phyloP scores from a whole-genome alignment of 1,139 yeast species.

The Sugiyamaella novakii region DNA sequence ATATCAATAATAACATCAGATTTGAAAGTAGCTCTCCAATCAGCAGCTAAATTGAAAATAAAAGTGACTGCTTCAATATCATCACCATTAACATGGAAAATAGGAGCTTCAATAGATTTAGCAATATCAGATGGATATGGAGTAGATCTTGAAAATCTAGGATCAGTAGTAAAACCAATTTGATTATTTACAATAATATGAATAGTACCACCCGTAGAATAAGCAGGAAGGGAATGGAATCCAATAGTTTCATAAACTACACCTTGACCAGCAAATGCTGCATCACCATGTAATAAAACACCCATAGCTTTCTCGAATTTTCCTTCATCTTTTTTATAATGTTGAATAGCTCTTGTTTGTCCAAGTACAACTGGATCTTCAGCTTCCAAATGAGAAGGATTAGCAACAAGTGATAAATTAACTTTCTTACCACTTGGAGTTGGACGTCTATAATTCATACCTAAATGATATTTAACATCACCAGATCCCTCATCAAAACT shows the following conservation, averaged over 20 bases:
- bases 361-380: slow-evolving; percentile 99
- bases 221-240: slow-evolving; percentile 86
- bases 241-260: slow-evolving; percentile 99
- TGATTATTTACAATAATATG: slow-evolving; percentile 96
- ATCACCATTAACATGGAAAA: slow-evolving; percentile 98
- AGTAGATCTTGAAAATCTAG: slow-evolving; percentile 95
- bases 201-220: slow-evolving; percentile 97
- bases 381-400: slow-evolving; percentile 98
- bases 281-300: slow-evolving; percentile 95
- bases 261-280: slow-evolving; percentile 99
- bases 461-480: slow-evolving; percentile 98
- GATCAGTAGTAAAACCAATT: slow-evolving; percentile 99
- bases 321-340: slow-evolving; percentile 84
- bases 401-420: slow-evolving; percentile 92
- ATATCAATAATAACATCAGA: slow-evolving; percentile 94
- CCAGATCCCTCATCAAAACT: slow-evolving; percentile 88
- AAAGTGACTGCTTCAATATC: slow-evolving; percentile 93
- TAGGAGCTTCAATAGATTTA: slow-evolving; percentile 94
- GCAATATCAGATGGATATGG: slow-evolving; percentile 98
- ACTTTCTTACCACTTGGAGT: slow-evolving; percentile 98
- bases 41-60: slow-evolving; percentile 95
- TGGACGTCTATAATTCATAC: slow-evolving; percentile 99
- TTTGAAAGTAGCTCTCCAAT: slow-evolving; percentile 97
- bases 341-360: slow-evolving; percentile 95
- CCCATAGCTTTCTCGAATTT: slow-evolving; percentile 85